Percentiles rank a stretch among this genome's conserved stretches.
Conservation (phyloP, 2,329 filamentous ascomycete species). For the Calonectria fujianensis region DNA sequence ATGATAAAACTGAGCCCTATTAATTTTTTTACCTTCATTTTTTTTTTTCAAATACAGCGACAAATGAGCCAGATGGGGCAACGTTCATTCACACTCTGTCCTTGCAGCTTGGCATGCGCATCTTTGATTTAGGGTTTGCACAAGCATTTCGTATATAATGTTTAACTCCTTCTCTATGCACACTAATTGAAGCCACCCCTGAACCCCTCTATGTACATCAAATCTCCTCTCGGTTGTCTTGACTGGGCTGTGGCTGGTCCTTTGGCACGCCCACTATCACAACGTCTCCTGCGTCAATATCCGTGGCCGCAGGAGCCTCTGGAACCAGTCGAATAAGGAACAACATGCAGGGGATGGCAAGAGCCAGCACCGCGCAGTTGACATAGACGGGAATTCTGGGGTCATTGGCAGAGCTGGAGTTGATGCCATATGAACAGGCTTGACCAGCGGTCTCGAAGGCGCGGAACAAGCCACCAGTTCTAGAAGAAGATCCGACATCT, state of each 20-base stretch:
- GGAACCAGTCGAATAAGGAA: constrained; percentile 37
- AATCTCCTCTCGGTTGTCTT: not conserved
- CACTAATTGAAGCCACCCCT: not conserved
- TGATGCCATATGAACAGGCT: constrained; percentile 56
- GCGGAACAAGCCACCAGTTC: constrained; percentile 56
- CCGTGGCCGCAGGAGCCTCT: constrained; percentile 12
- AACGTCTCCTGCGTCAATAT: constrained; percentile 32
- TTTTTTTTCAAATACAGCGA: not conserved
- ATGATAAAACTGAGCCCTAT: not conserved
- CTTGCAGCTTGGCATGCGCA: not conserved
- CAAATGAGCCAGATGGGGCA: not conserved
- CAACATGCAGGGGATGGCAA: constrained; percentile 37
- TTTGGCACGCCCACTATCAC: constrained; percentile 32
- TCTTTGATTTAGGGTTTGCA: not conserved
- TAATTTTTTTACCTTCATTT: not conserved
- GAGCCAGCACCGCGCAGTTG: constrained; percentile 26
- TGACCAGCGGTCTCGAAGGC: constrained; percentile 57
- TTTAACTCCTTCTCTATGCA: not conserved
- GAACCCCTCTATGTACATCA: not conserved
- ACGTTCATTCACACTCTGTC: not conserved
- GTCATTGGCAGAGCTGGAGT: constrained; percentile 47
- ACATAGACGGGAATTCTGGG: constrained; percentile 36
- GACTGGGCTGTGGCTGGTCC: not conserved
- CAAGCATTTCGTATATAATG: not conserved
- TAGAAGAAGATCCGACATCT: constrained; percentile 57